Base-by-base conservation (phyloP, 1,284 basidiomycete species). In the Sporisorium sorghi region DNA sequence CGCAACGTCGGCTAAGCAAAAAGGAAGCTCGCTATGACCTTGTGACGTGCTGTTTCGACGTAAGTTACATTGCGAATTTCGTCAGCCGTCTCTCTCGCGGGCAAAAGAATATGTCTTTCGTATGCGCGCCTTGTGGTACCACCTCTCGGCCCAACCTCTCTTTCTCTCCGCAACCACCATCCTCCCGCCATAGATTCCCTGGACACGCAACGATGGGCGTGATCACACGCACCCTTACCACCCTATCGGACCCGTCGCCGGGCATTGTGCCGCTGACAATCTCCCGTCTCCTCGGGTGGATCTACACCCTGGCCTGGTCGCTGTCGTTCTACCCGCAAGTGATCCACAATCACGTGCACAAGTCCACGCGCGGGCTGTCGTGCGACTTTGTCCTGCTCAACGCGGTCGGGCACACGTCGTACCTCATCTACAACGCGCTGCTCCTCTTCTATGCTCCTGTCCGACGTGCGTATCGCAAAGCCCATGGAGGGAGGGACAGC, bases 241-340 rank as follows among this genome's bases (percentile, higher is more conserved):
- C 66, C 0, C 64, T 23, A 14, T 8, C 10, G 8, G 33, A 35
- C 10, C 33, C 10, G 30, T 30, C 33, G 14, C 33, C 21, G 8
- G n/a, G 6, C 5, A 2, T 1, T 7, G 4, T 23, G 8, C 32
- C n/a, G 5, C 21, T 24, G 3, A 10, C 17, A n/a, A 15, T 80
- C 14, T 82, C 79, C 3, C 64, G 35, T 9, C n/a, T 76, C 0
- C 57, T 82, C 8, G 82, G 82, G 3, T 83, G 82, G 82, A 52
- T 61, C 14, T 83, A 83, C 46, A 72, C 70, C 0, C 2, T 74
- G 1, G 71, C 76, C n/a, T 83, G 82, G 82, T 70, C 72, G 10
- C 33, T 69, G 2, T 77, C 74, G n/a, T 83, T 83, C 68, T 81
- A 78, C 37, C 82, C 82, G 8, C 82, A 83, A 56, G 57, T 77